Evolutionary conservation across 2,329 filamentous ascomycete genomes (phyloP).

Genomic region (Claviceps digitariae): DNA sequence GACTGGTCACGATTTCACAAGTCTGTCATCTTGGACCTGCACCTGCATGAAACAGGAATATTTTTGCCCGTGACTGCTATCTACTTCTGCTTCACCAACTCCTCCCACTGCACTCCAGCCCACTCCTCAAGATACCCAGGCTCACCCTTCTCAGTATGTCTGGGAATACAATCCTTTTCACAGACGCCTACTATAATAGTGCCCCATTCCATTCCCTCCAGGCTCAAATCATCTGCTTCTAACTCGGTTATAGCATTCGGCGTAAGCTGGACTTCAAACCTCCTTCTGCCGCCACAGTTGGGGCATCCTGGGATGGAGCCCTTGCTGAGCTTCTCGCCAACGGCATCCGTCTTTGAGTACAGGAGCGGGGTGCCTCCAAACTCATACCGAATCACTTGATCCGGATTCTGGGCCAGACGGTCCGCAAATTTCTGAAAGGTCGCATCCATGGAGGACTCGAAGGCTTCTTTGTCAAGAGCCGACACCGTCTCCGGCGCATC

Average conservation of each 20-base stretch:
- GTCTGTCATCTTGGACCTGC: slow-evolving; percentile 1
- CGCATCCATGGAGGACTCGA: slow-evolving; percentile 62
- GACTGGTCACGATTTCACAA: slow-evolving; percentile 7
- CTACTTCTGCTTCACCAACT: slow-evolving; percentile 35
- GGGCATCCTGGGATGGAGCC: slow-evolving; percentile 57
- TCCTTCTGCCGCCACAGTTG: slow-evolving; percentile 60
- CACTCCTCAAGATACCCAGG: slow-evolving; percentile 85
- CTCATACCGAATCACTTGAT: slow-evolving; percentile 72
- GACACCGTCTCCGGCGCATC: slow-evolving; percentile 25
- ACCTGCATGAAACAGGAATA: slow-evolving; percentile 8
- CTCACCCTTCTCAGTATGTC: slow-evolving; percentile 42
- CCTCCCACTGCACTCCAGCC: slow-evolving; percentile 98
- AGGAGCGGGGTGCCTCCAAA: slow-evolving; percentile 61
- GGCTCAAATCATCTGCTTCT: slow-evolving; percentile 58
- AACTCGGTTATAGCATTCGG: slow-evolving; percentile 83
- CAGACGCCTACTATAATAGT: slow-evolving; percentile 83
- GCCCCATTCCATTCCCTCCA: slow-evolving; percentile 96
- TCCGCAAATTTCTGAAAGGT: slow-evolving; percentile 73
- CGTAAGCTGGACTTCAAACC: slow-evolving; percentile 86
- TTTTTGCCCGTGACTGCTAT: background rate
- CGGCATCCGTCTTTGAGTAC: slow-evolving; percentile 63
- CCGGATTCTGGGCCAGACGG: slow-evolving; percentile 64
- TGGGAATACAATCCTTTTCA: slow-evolving; percentile 58
- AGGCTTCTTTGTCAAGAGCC: slow-evolving; percentile 53
- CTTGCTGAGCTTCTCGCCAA: slow-evolving; percentile 50